These are phyloP conservation scores for Neurospora africana DNA, from an alignment of 495 filamentous ascomycete genomes.

Conservation along the genomic window DNA sequence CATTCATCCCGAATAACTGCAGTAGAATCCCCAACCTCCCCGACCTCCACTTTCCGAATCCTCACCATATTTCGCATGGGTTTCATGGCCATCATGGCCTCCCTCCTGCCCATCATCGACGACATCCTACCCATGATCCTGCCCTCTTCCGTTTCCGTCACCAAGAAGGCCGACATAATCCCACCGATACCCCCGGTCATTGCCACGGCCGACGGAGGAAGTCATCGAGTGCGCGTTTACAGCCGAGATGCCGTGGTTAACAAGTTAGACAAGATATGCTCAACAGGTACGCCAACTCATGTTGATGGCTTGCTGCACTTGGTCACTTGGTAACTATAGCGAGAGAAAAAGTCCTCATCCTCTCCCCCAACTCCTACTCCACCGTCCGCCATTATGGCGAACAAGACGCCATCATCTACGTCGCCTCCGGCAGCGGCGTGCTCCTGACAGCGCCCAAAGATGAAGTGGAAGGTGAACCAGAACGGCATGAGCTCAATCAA, in stretches of 20 bases:
- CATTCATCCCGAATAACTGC: neutral
- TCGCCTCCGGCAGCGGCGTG: constrained; percentile 29
- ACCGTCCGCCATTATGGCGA: constrained; percentile 37
- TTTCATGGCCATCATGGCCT: constrained; percentile 26
- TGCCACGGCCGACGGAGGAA: neutral
- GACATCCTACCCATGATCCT: constrained; percentile 42
- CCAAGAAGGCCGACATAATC: constrained; percentile 31
- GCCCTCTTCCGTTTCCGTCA: constrained; percentile 35
- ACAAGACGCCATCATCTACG: constrained; percentile 41
- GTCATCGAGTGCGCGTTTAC: constrained; percentile 38
- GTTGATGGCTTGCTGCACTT: neutral
- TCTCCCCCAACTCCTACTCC: constrained; percentile 30
- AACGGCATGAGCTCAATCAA: constrained; percentile 40
- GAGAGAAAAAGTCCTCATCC: constrained; percentile 30
- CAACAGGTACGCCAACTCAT: constrained; percentile 27
- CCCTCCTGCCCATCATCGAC: constrained; percentile 36
- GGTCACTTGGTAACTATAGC: neutral
- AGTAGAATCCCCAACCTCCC: neutral
- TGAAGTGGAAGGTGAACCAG: constrained; percentile 25
- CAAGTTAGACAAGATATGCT: constrained; percentile 48
- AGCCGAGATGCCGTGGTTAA: constrained; percentile 47
- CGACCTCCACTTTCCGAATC: neutral
- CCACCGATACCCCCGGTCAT: constrained; percentile 19
- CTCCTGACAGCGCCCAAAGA: constrained; percentile 25
- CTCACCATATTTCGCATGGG: neutral